Percentiles rank a stretch among this genome's conserved stretches.
phyloP scores from a whole-genome alignment of 345 rosid species.

The Luvunga scandens region DNA sequence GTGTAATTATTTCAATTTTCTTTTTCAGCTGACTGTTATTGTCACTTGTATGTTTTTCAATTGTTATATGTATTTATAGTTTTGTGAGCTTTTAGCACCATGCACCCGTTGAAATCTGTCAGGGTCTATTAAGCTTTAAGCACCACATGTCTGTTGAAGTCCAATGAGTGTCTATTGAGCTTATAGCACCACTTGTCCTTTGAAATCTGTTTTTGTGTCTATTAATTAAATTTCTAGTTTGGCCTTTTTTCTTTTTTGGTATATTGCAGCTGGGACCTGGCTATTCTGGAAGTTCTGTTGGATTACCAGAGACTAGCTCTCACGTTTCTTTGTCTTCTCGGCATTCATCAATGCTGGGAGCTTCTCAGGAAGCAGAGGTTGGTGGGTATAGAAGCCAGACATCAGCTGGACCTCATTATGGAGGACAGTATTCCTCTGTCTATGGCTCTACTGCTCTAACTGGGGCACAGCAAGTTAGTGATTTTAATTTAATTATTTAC shows the following conservation, averaged over 20 bases:
- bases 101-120: neutral
- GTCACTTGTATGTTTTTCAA: neutral
- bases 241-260: slow-evolving; percentile 5
- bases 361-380: slow-evolving; percentile 63
- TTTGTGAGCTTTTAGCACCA: neutral
- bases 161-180: neutral
- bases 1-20: neutral
- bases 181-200: neutral
- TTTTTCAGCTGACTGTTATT: neutral
- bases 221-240: neutral
- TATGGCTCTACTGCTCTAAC: slow-evolving; percentile 61
- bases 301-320: slow-evolving; percentile 61
- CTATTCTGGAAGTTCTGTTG: slow-evolving; percentile 65
- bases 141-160: neutral
- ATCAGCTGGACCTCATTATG: slow-evolving; percentile 62
- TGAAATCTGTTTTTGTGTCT: neutral
- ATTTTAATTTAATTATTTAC: neutral
- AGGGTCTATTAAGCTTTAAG: neutral
- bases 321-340: slow-evolving; percentile 61
- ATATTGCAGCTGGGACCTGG: slow-evolving; percentile 49
- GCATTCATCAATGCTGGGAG: slow-evolving; percentile 55
- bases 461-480: slow-evolving; percentile 64
- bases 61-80: neutral
- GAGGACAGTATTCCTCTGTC: slow-evolving; percentile 62
- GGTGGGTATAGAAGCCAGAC: slow-evolving; percentile 63